phyloP scores from a whole-genome alignment of 164 flowering plant genomes.

The Cinnamomum micranthum region DNA sequence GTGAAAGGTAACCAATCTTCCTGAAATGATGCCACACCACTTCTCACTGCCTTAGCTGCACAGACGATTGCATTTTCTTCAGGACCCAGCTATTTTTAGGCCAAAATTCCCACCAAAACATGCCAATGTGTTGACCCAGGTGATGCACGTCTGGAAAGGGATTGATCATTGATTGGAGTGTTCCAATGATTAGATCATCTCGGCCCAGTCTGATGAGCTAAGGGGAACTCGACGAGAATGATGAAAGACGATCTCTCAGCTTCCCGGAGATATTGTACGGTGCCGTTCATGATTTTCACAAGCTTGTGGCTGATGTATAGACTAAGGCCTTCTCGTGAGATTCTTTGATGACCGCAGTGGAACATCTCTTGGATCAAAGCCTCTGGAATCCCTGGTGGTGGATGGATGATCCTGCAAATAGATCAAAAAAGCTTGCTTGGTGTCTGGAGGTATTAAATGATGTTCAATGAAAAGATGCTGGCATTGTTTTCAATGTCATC shows the following conservation, averaged over 20 bases:
- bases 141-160: neutral
- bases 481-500: too few relatives aligned
- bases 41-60: neutral
- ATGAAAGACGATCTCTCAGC: constrained; percentile 66
- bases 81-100: neutral
- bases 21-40: neutral
- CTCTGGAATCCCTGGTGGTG: constrained; percentile 86
- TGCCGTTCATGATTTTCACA: constrained; percentile 79
- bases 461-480: neutral
- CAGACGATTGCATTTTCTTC: neutral
- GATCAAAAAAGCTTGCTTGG: neutral
- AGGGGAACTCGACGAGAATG: constrained; percentile 63
- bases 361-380: constrained; percentile 77
- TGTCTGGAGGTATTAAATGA: neutral
- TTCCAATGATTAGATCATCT: neutral
- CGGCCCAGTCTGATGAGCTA: constrained; percentile 20
- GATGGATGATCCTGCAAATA: constrained; percentile 60
- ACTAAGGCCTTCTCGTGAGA: constrained; percentile 77
- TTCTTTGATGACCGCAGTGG: constrained; percentile 37
- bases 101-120: neutral
- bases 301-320: constrained; percentile 75
- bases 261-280: constrained; percentile 70
- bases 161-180: neutral
- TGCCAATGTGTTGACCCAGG: neutral
- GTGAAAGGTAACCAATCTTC: neutral